These are phyloP conservation scores for Talaromyces stipitatus DNA, from an alignment of 495 filamentous ascomycete genomes.

Conservation along the genomic window DNA sequence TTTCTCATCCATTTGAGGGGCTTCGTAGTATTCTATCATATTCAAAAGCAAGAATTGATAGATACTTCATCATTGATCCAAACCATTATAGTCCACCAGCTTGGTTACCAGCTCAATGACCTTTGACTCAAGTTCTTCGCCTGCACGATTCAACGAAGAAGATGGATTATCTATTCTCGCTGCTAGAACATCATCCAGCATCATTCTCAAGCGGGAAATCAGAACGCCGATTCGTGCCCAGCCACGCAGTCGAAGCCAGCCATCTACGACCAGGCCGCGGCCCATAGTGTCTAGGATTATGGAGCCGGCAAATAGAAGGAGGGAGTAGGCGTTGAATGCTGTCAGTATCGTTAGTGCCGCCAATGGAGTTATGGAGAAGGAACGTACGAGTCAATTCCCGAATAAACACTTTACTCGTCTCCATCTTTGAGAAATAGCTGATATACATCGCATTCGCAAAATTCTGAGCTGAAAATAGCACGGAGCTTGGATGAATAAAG, in stretches of 20 bases:
- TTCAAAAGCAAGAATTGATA: too few species aligned
- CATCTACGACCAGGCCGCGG: slow-evolving; percentile 83
- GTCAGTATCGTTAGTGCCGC: slow-evolving; percentile 5
- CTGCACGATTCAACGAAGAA: not conserved
- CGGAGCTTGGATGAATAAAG: slow-evolving; percentile 85
- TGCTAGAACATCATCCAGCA: slow-evolving; percentile 79
- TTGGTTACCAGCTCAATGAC: slow-evolving; percentile 69
- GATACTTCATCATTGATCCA: slow-evolving; percentile 64
- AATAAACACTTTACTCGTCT: slow-evolving; percentile 81
- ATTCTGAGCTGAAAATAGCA: slow-evolving; percentile 70
- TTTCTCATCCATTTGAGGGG: too few species aligned
- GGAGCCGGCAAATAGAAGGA: slow-evolving; percentile 82
- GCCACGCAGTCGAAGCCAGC: slow-evolving; percentile 81
- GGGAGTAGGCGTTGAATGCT: slow-evolving; percentile 87
- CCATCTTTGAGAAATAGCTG: slow-evolving; percentile 84
- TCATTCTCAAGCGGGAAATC: slow-evolving; percentile 69
- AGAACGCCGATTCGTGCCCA: slow-evolving; percentile 95
- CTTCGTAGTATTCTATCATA: too few species aligned
- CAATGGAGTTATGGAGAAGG: not conserved
- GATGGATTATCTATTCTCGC: slow-evolving; percentile 69
- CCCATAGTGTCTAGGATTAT: slow-evolving; percentile 83
- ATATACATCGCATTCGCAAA: slow-evolving; percentile 67
- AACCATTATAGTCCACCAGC: slow-evolving; percentile 79
- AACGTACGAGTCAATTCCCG: slow-evolving; percentile 78
- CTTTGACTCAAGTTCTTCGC: slow-evolving; percentile 31